Evolutionary conservation across 805 yeast species (phyloP), one percentile per base, ranked within the genome.

Genomic region (Lachancea mirantina): DNA sequence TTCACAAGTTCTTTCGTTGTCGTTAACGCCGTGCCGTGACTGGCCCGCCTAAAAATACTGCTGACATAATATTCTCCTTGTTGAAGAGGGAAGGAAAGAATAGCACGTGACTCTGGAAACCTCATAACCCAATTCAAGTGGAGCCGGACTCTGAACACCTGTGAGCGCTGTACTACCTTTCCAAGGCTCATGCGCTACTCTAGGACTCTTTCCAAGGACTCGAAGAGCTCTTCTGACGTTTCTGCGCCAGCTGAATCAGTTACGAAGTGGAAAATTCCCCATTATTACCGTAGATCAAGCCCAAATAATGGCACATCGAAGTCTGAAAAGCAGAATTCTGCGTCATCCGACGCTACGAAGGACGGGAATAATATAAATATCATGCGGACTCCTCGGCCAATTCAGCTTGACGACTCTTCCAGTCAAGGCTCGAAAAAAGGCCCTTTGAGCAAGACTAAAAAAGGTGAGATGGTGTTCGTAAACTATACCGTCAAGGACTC

Each of bases 181-280:
- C 7, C n/a, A 7, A 25, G 15, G 18, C 5, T 14, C 7, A 22
- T 21, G 26, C 16, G 26, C 15, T 16, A 26, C 17, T 22, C 28
- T 8, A 19, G 33, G 11, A 34, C 26, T 17, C 30, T 26, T 10
- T 23, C 38, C 14, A 27, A 26, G 26, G 20, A 19, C 26, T 14
- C 30, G 4, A 18, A 21, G 4, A 21, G 11, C 11, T 19, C 29
- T 14, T 26, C 35, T 11, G 31, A 26, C 15, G 26, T 26, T 18
- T 20, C 27, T 5, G 29, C 38, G 8, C 40, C 40, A 14, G 35
- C 41, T 8, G 57, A 52, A 28, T 38, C 56, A 9, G 40, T 44
- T 16, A 52, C 45, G 33, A 55, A 52, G 35, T 55, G 60, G 60
- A 55, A 53, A 35, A 55, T 55, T 19, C 60, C 60, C 8, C 60